Evolutionary conservation across 345 rosid species (phyloP), one percentile per base, ranked within the genome.

Genomic region (Dipteronia sinensis): DNA sequence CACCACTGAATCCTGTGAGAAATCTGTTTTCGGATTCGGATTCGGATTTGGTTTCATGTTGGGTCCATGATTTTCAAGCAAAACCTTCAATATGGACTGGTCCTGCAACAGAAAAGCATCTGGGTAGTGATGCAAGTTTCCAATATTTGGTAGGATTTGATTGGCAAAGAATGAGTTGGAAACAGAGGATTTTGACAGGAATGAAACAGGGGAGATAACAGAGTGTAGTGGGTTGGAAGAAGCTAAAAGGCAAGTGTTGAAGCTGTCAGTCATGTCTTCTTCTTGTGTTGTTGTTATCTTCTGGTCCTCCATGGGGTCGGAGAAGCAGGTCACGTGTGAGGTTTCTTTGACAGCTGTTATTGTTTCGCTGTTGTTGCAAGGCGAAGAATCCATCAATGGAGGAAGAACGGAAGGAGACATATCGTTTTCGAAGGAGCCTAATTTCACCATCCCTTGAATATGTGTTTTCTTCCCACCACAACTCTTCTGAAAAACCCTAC

Each of bases 251-350:
- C 80, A 72, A 65, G 38, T 63, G 80, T 77, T 73, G 71, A 77
- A 80, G 81, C 65, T 70, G 27, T 86, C 86, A 1, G 73, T 82
- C 53, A 81, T 79, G 59, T 82, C 87, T 25, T 84, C 79, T 11
- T 42, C 46, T 42, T 77, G 49, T 25, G 78, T 71, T 76, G 9
- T 58, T 4, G 63, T 3, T 53, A 4, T 59, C 11, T 75, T 87
- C 67, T 79, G 80, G 58, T 74, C 82, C 76, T 87, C 88, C 71
- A 56, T 72, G 72, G 83, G 84, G 76, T 88, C 84, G 96, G 98
- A 90, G 96, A 91, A 93, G 96, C 93, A 93, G 93, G 98, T 88
- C 93, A 93, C 95, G 88, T 89, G 88, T 44, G 87, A 80, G 4
- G 82, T 65, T 76, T 80, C 76, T 7, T 83, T 75, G 23, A 27